Conservation (phyloP, 257 asterid species). For the Ajuga chamaepitys region DNA sequence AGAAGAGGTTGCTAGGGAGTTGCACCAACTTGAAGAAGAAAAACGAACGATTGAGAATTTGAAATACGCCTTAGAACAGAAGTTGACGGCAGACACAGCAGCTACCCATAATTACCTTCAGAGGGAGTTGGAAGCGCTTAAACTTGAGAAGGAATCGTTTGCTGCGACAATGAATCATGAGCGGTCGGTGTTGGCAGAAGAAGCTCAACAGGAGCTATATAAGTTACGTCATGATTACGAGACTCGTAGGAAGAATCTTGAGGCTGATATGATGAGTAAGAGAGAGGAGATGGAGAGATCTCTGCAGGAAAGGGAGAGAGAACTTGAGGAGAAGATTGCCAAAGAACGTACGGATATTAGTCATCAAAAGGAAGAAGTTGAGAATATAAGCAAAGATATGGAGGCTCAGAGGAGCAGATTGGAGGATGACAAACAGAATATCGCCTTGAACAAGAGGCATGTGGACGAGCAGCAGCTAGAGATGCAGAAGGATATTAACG, state of each 20-base stretch:
- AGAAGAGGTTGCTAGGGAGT: slow-evolving; percentile 34
- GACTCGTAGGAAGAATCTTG: slow-evolving; percentile 47
- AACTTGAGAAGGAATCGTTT: slow-evolving; percentile 63
- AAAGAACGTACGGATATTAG: slow-evolving; percentile 29
- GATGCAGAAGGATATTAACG: slow-evolving; percentile 71
- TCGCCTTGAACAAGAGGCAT: slow-evolving; percentile 38
- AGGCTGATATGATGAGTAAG: slow-evolving; percentile 56
- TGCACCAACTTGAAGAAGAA: slow-evolving; percentile 44
- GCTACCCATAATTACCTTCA: slow-evolving; percentile 42
- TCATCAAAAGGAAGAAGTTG: slow-evolving; percentile 37
- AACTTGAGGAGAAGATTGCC: slow-evolving; percentile 43
- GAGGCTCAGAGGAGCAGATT: slow-evolving; percentile 36
- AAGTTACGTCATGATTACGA: slow-evolving; percentile 53
- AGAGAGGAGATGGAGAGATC: slow-evolving; percentile 50
- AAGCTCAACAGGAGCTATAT: slow-evolving; percentile 35
- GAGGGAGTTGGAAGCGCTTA: slow-evolving; percentile 63
- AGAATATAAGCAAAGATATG: slow-evolving; percentile 39
- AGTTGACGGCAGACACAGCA: slow-evolving; percentile 43
- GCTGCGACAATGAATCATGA: slow-evolving; percentile 61
- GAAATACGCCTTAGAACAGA: slow-evolving; percentile 38
- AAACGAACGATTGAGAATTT: slow-evolving; percentile 34
- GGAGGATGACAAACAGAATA: slow-evolving; percentile 54
- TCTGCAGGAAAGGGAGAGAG: slow-evolving; percentile 47
- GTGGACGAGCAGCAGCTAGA: slow-evolving; percentile 63
- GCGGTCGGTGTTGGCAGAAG: slow-evolving; percentile 39